These are phyloP conservation scores for Persicaria maculosa DNA, from an alignment of 148 eudicot species.

Conservation along the genomic window DNA sequence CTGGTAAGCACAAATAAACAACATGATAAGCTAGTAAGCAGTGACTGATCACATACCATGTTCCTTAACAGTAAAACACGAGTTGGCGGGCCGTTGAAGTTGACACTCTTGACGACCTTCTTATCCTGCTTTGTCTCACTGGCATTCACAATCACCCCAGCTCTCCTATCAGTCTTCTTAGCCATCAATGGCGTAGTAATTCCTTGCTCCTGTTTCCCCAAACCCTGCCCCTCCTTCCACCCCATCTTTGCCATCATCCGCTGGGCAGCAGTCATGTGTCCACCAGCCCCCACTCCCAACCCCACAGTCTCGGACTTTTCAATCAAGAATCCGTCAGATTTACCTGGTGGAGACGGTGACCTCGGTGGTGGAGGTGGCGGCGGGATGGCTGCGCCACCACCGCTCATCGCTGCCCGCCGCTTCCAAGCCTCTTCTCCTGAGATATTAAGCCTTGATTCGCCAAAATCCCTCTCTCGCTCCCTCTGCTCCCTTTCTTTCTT, in stretches of 20 bases:
- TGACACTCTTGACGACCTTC: constrained; percentile 80
- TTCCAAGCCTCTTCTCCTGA: constrained; percentile 93
- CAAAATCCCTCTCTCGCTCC: constrained; percentile 20
- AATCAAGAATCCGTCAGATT: constrained; percentile 56
- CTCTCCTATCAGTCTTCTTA: constrained; percentile 81
- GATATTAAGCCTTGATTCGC: constrained; percentile 29
- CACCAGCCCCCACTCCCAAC: constrained; percentile 86
- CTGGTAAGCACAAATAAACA: neutral
- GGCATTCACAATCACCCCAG: constrained; percentile 88
- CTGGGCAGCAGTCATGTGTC: constrained; percentile 95
- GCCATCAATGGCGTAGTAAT: constrained; percentile 91
- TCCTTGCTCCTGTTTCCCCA: constrained; percentile 93
- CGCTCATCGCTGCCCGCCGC: constrained; percentile 64
- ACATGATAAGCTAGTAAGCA: neutral
- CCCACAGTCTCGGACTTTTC: constrained; percentile 87
- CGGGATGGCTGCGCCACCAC: constrained; percentile 11
- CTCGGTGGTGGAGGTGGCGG: constrained; percentile 15
- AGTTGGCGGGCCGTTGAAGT: constrained; percentile 65
- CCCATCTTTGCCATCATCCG: constrained; percentile 99
- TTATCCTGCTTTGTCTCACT: constrained; percentile 51
- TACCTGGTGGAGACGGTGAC: constrained; percentile 42
- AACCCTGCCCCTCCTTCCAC: constrained; percentile 92
- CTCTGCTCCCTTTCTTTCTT: constrained; percentile 24
- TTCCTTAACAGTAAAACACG: constrained; percentile 78
- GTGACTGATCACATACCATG: constrained; percentile 47